phyloP scores from a whole-genome alignment of 768 basidiomycete species.

The Xerocomellus dryophilus region DNA sequence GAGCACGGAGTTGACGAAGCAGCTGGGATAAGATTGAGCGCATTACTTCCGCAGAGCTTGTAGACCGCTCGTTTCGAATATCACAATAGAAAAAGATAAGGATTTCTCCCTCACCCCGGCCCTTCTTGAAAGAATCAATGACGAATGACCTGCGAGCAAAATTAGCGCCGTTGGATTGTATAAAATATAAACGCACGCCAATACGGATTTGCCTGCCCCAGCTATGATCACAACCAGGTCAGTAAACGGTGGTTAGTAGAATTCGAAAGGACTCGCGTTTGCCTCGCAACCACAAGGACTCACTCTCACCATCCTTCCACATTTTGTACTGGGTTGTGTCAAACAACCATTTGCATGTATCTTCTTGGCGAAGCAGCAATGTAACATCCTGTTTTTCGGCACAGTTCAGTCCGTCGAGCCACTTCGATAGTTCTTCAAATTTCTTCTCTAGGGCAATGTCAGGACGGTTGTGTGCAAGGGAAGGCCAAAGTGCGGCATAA shows the following conservation, averaged over 20 bases:
- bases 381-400: constrained; percentile 4
- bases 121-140: background rate
- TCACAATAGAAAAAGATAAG: constrained; percentile 3
- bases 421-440: background rate
- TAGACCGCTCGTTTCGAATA: background rate
- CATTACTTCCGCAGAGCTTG: background rate
- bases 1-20: background rate
- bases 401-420: constrained; percentile 2
- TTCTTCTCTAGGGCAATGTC: background rate
- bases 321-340: background rate
- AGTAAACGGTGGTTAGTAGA: background rate
- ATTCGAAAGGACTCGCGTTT: background rate
- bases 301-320: background rate
- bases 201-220: constrained; percentile 7
- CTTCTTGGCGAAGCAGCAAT: background rate
- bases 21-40: constrained; percentile 2
- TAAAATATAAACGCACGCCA: background rate
- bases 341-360: constrained; percentile 5
- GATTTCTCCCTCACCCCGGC: background rate
- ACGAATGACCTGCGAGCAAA: background rate
- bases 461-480: background rate
- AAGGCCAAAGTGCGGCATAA: no score
- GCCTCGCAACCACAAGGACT: constrained; percentile 3
- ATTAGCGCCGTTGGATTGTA: background rate
- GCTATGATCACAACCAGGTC: background rate